Evolutionary conservation across 805 yeast species (phyloP), one percentile per base, ranked within the genome.

Genomic region (Ogataea nakhonphanomensis): DNA sequence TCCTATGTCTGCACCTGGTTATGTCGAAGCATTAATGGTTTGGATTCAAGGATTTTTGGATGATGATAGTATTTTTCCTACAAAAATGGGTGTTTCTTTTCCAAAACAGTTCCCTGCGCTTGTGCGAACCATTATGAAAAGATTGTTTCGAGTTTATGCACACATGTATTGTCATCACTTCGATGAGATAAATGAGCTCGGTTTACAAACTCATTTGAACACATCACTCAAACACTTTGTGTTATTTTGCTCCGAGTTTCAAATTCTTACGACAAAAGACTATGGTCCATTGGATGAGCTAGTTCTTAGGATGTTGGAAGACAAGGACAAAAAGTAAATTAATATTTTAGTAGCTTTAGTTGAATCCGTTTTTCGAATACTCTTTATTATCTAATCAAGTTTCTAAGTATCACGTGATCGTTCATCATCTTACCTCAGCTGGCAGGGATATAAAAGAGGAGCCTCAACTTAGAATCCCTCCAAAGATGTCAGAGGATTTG

Each of bases 151-250:
- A 59, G 89, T 93, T 3, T 93, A 93, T 58, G 98, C 99, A 1
- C 99, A 93, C 65, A 86, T 93, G 31, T 93, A 93, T 64, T 93
- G 99, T 58, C 98, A 93, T 58, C 99, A 93, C 62, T 91, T 93
- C 63, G 96, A 89, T 59, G 96, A 91, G 63, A 85, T 93, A 42
- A 78, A 89, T 29, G 98, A 90, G 59, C 71, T 93, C 51, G 96
- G 96, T 2, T 69, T 91, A 53, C 96, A 90, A 61, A 84, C 95
- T 9, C 95, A 91, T 54, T 71, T 91, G 50, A 93, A 93, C 59
- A 91, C 99, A 5, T 84, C 95, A 55, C 78, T 91, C 55, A 93
- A 95, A 66, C 99, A 91, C 61, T 93, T 89, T 58, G 88, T 89
- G 21, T 70, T 91, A 48, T 91, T 93, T 61, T 77, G 87, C 39